phyloP scores from a whole-genome alignment of 2,329 filamentous ascomycete species.

The Colletotrichum godetiae region DNA sequence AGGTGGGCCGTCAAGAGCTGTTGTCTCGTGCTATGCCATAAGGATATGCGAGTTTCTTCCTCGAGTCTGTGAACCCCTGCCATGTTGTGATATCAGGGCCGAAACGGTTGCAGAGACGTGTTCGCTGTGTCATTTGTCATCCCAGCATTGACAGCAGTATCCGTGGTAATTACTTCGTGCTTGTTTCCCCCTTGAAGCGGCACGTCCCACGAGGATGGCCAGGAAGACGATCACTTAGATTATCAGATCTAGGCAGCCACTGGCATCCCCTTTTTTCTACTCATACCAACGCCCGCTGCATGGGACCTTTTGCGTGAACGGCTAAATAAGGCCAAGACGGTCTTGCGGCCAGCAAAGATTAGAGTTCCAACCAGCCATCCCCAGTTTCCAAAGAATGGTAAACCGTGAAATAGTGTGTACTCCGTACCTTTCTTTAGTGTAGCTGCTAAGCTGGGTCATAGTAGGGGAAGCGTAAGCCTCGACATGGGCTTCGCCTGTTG shows the following conservation, averaged over 20 bases:
- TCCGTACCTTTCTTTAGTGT: not conserved
- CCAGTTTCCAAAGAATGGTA: not conserved
- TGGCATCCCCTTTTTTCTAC: not conserved
- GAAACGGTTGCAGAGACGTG: not conserved
- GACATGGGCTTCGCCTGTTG: slow-evolving; percentile 19
- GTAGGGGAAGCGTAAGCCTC: not conserved
- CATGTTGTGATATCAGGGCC: not conserved
- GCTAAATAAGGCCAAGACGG: slow-evolving; percentile 16
- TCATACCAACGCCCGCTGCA: slow-evolving; percentile 1
- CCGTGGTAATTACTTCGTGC: too few relatives aligned
- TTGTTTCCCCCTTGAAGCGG: slow-evolving; percentile 3
- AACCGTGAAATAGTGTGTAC: not conserved
- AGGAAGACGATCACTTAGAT: slow-evolving; percentile 6
- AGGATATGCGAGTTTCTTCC: not conserved
- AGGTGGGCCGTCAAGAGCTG: not conserved
- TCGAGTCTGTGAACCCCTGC: not conserved
- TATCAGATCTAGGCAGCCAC: not conserved
- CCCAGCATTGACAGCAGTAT: slow-evolving; percentile 9
- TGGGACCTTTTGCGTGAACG: slow-evolving; percentile 1
- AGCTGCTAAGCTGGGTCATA: too few relatives aligned
- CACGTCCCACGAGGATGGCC: slow-evolving; percentile 1
- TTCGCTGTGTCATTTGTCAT: slow-evolving; percentile 17
- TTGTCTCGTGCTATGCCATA: not conserved
- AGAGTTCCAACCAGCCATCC: slow-evolving; percentile 13
- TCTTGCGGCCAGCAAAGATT: not conserved